These are phyloP conservation scores for Liquidambar formosana DNA, from an alignment of 164 flowering plant species.

Conservation along the genomic window DNA sequence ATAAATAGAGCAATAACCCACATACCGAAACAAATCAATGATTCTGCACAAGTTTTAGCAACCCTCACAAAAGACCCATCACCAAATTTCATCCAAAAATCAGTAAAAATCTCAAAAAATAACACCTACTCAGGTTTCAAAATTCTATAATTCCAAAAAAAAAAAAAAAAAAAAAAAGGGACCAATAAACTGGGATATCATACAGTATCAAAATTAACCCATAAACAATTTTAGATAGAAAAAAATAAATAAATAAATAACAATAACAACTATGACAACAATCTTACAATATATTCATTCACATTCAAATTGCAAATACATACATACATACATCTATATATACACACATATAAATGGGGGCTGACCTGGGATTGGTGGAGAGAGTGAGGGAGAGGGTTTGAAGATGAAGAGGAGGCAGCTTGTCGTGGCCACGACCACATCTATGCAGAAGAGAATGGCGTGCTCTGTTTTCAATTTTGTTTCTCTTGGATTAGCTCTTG, in stretches of 20 bases:
- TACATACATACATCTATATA: too few relatives aligned
- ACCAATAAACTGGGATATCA: neutral
- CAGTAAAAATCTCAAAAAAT: neutral
- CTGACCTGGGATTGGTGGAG: conserved; percentile 25
- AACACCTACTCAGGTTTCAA: conserved; percentile 12
- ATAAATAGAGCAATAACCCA: conserved; percentile 5
- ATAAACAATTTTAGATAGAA: neutral
- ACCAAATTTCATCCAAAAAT: conserved; percentile 8
- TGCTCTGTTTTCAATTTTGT: conserved; percentile 9
- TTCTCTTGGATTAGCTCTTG: conserved; percentile 12
- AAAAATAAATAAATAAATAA: neutral
- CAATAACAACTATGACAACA: neutral
- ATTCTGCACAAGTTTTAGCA: neutral
- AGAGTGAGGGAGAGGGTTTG: conserved; percentile 16
- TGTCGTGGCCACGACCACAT: conserved; percentile 17
- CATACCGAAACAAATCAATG: conserved; percentile 3
- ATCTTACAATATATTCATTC: neutral
- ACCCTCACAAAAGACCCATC: conserved; percentile 12
- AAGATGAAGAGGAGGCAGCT: conserved; percentile 15
- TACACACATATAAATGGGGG: neutral
- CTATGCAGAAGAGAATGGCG: conserved; percentile 12
- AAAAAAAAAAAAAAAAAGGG: neutral
- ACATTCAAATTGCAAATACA: too few relatives aligned
- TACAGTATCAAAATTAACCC: conserved; percentile 11
- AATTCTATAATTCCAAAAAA: conserved; percentile 1